Base-by-base conservation (phyloP, 768 basidiomycete genomes). In the Hericium alpestre region DNA sequence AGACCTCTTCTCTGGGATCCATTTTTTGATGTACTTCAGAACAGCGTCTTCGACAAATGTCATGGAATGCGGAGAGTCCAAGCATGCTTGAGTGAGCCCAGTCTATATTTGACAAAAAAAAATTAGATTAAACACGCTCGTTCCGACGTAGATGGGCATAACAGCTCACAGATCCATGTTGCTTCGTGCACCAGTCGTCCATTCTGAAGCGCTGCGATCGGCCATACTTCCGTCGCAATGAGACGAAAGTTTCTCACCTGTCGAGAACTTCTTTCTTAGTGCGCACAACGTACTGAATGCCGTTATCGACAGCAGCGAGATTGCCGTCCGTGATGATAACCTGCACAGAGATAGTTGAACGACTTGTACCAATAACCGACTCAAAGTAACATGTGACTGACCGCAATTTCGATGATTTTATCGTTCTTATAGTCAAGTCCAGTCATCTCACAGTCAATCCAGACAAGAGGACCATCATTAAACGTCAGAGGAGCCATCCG, bases 371-470 rank as follows among this genome's bases (percentile, higher is more conserved):
- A 37, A 48, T 59, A 39, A 18, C 7, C 7, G 23, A 47, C 2
- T 10, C 22, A 12, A 46, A 49, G 10, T 46, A 9, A 46, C 38
- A 54, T 47, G 38, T 52, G 10, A 63, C 77, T 59, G 58, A 84
- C 87, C 11, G 86, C 87, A 65, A 94, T 87, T 70, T 95, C 93
- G 2, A 93, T 67, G 27, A 92, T 79, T 60, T 79, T 82, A 69
- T 91, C 86, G 41, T 70, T 82, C 51, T 76, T 74, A 3, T 77
- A 77, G 64, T 86, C 70, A 40, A 93, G 75, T 4, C 90, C 90
- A 2, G 90, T 91, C 80, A 92, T 93, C 71, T 93, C 90, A 63
- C 88, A 90, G 68, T 93, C 90, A 53, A 92, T 77, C 90, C 90
- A 86, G 7, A 90, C 84, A 56, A 90, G 70, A 10, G 88, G 86